These are phyloP conservation scores for Rhynchospora pubera DNA, from an alignment of 176 grass and related monocot species.

Conservation along the genomic window DNA sequence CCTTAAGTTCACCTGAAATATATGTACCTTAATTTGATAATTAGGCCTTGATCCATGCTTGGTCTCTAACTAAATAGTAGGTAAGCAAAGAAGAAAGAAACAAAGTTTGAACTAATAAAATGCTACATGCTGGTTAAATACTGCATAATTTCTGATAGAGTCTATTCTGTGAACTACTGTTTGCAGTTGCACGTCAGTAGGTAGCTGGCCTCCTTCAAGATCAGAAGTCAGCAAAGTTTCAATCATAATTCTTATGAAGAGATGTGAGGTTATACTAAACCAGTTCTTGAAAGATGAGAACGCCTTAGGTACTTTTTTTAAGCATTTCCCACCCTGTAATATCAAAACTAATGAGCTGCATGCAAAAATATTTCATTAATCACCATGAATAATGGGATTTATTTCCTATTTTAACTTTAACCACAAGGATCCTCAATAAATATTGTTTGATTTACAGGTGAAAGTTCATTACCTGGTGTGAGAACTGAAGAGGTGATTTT, in stretches of 20 bases:
- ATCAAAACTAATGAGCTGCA: neutral
- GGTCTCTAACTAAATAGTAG: neutral
- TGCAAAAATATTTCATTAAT: neutral
- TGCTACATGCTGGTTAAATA: neutral
- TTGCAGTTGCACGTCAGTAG: constrained; percentile 47
- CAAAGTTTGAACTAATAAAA: neutral
- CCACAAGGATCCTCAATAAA: constrained; percentile 14
- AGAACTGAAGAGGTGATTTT: constrained; percentile 77
- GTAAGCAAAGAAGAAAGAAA: neutral
- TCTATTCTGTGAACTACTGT: constrained; percentile 6
- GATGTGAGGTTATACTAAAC: constrained; percentile 77
- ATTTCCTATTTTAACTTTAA: neutral
- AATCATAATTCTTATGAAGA: constrained; percentile 73
- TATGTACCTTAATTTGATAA: neutral
- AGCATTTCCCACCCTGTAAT: constrained; percentile 4
- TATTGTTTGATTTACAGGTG: constrained; percentile 50
- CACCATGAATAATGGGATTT: constrained; percentile 13
- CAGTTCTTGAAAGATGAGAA: constrained; percentile 94
- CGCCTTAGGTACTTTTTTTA: constrained; percentile 50
- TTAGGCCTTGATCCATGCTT: neutral
- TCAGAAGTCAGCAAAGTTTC: constrained; percentile 70
- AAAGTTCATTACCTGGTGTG: constrained; percentile 61
- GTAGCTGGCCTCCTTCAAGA: constrained; percentile 36
- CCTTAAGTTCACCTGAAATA: neutral
- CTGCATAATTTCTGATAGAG: constrained; percentile 5